Evolutionary conservation across 2,329 filamentous ascomycete genomes (phyloP).

Genomic region (Colletotrichum cordylinicola): DNA sequence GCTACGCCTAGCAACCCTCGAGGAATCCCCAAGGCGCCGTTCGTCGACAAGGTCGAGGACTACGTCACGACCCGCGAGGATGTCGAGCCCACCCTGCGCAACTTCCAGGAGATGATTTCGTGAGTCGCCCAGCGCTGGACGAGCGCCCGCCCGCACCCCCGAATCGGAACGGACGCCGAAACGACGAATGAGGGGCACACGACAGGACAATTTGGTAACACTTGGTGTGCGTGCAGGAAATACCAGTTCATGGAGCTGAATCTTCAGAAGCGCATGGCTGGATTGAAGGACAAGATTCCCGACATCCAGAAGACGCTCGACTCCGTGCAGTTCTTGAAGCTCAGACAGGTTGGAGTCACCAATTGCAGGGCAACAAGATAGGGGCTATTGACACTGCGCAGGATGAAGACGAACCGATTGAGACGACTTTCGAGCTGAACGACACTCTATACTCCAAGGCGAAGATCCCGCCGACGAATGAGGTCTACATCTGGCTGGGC

Average conservation of each 20-base stretch:
- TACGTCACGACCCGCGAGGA: conserved; percentile 81
- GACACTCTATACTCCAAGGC: conserved; percentile 95
- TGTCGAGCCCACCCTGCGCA: conserved; percentile 81
- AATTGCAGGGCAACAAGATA: neutral
- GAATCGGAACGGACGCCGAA: neutral
- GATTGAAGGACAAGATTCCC: conserved; percentile 92
- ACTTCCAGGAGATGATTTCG: conserved; percentile 94
- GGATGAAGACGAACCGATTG: conserved; percentile 71
- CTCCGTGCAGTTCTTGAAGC: conserved; percentile 84
- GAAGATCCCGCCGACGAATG: conserved; percentile 79
- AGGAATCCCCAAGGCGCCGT: conserved; percentile 83
- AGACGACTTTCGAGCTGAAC: conserved; percentile 95
- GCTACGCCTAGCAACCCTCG: conserved; percentile 74
- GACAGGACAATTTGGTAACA: conserved; percentile 14
- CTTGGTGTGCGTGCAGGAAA: conserved; percentile 66
- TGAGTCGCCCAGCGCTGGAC: conserved; percentile 49
- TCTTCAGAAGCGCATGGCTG: conserved; percentile 80
- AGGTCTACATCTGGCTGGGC: conserved; percentile 98
- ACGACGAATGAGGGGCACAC: neutral
- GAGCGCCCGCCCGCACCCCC: conserved; percentile 16
- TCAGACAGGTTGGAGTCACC: conserved; percentile 64
- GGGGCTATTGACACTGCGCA: conserved; percentile 25
- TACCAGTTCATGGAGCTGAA: conserved; percentile 99
- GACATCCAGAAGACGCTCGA: conserved; percentile 97
- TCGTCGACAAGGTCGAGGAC: conserved; percentile 88